A percentile compares a stretch with the other conserved stretches of the same genome.
These are phyloP conservation scores for Cystobasidium pallidum DNA, from an alignment of 1,284 basidiomycete genomes.

Conservation along the genomic window DNA sequence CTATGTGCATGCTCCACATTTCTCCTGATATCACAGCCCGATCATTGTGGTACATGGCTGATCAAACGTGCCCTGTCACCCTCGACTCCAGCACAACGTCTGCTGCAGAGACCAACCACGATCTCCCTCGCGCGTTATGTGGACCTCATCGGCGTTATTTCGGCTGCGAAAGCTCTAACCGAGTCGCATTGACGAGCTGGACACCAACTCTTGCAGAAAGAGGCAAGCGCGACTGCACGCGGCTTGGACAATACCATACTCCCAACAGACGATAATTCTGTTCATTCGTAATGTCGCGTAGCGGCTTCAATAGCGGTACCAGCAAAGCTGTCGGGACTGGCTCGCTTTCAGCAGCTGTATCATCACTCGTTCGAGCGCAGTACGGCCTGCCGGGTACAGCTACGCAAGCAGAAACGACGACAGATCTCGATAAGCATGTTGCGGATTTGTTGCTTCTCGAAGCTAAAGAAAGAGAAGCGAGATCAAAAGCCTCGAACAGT, in stretches of 20 bases:
- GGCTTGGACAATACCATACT: no score
- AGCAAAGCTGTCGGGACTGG: conserved; percentile 52
- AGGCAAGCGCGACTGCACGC: neutral
- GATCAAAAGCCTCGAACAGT: conserved; percentile 57
- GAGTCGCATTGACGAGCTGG: no score
- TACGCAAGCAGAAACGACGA: conserved; percentile 67
- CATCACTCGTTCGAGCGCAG: conserved; percentile 76
- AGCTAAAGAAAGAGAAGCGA: conserved; percentile 81
- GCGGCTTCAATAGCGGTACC: neutral
- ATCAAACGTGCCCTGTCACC: no score
- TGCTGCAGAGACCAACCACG: no score
- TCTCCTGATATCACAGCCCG: no score
- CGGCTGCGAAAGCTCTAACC: no score
- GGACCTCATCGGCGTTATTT: no score
- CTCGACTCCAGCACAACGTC: no score
- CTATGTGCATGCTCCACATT: no score
- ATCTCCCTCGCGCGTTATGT: no score
- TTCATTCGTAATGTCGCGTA: neutral
- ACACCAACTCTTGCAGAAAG: neutral
- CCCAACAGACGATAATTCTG: no score
- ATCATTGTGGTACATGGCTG: no score
- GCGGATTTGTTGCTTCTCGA: conserved; percentile 84
- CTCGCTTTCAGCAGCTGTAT: conserved; percentile 77
- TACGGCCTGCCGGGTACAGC: conserved; percentile 66
- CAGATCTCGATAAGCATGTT: conserved; percentile 83